Evolutionary conservation across 345 rosid genomes (phyloP), one percentile per base, ranked within the genome.

Genomic region (Eucalyptus curtisii): DNA sequence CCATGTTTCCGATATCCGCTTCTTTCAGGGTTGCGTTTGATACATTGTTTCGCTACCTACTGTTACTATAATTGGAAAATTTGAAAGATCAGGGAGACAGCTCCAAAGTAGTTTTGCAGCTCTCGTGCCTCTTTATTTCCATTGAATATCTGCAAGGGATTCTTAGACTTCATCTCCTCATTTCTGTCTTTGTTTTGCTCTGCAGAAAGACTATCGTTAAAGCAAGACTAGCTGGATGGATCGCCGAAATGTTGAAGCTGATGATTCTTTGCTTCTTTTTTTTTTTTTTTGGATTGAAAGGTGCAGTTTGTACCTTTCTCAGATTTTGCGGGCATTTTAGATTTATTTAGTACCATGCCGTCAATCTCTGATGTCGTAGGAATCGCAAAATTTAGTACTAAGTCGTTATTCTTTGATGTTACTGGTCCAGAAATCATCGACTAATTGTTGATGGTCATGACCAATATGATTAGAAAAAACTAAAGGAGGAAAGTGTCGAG

Each of bases 191-290:
- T 40, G 19, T 55, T 66, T 42, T 87, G 52, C 40, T 44, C 53
- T 16, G 82, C 92, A 93, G 95, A 94, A 93, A 93, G 95, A 87
- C 86, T 95, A 82, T 94, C 95, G 5, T 49, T 93, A 47, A 95
- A 94, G 91, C 93, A 91, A 85, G 82, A 14, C 33, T 93, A 90
- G 92, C 82, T 40, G 76, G 76, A n/a, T 76, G 47, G 42, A 44
- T 10, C 16, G 9, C 84, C 47, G 30, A 22, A 40, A 76, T 40
- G 15, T 40, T 3, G 47, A 68, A 33, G 82, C 82, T 76, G 47
- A 76, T 2, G 82, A 76, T 76, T 76, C 82, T 76, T 37, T 76
- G 47, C 25, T 0, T 31, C 22, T 31, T 71, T 19, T 37, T 71
- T 17, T 19, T 6, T 37, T 20, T 33, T 8, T 16, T n/a, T 7